Conservation (phyloP, 352 stramenopile species). For the Globisporangium cystogenes region DNA sequence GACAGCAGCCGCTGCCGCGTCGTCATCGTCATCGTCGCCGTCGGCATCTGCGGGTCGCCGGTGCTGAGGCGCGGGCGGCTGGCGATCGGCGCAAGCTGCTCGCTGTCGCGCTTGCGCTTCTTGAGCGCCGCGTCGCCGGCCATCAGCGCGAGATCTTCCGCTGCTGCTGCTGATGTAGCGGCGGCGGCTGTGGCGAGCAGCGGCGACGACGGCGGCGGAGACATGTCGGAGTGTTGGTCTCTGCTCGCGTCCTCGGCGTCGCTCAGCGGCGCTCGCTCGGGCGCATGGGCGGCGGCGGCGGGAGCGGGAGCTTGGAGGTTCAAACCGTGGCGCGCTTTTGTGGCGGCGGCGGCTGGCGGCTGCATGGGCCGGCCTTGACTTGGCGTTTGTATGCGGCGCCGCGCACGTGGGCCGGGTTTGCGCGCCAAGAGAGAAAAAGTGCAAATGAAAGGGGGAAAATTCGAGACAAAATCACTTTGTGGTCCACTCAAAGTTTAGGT, state of each 20-base stretch:
- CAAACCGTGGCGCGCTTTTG: slow-evolving; percentile 12
- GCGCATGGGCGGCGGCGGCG: too few species aligned
- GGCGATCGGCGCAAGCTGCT: not conserved
- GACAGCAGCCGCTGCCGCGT: slow-evolving; percentile 33
- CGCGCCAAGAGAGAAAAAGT: not conserved
- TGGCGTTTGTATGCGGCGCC: slow-evolving; percentile 11
- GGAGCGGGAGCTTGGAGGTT: not conserved
- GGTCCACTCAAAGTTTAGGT: too few species aligned
- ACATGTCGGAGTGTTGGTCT: not conserved
- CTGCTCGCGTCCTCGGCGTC: not conserved
- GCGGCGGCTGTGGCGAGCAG: too few species aligned
- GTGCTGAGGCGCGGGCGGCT: not conserved
- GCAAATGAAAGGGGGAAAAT: not conserved
- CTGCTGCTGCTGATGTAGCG: not conserved
- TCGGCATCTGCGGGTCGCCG: slow-evolving; percentile 22
- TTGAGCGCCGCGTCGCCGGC: not conserved
- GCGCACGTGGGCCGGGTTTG: too few species aligned
- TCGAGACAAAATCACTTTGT: too few species aligned
- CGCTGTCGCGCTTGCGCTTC: not conserved
- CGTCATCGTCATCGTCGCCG: slow-evolving; percentile 1
- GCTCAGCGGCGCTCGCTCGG: too few species aligned
- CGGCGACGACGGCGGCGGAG: not conserved
- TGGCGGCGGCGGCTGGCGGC: not conserved
- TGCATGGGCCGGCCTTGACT: slow-evolving; percentile 7
- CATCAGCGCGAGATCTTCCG: not conserved